Base-by-base conservation (phyloP, 495 filamentous ascomycete genomes). In the Antarctomyces pellizariae region DNA sequence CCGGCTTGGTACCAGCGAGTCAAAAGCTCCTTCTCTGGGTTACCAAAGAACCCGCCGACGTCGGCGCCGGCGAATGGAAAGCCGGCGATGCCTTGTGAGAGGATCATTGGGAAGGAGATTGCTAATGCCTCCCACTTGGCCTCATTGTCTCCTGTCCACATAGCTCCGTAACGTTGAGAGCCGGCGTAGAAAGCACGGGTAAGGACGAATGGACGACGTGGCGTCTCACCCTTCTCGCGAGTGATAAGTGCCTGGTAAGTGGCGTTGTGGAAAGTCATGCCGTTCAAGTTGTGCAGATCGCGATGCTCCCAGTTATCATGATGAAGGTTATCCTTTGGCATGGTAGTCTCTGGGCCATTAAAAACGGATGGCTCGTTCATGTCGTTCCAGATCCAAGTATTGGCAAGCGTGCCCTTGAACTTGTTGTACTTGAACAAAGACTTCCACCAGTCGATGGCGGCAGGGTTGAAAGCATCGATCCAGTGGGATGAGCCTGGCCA, bases 281-380 rank as follows among this genome's bases (percentile, higher is more conserved):
- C 86, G 45, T 93, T 77, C 29, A 95, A 43, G 43, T 95, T 95
- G 55, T 97, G 86, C 11, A 97, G 53, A 47, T 97, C 86, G 28
- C 86, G 73, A 42, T 97, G 86, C 47, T 97, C 86, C 86, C 86
- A 97, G 46, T 75, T 66, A 14, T 63, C 86, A 37, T 74, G 47
- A 46, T 95, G 86, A 20, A 95, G 46, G 44, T 93, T 93, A 52
- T 97, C 86, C 48, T 90, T 92, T 23, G 86, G 86, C 80, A 92
- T 91, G 16, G 84, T 84, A 7, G 77, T 90, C 46, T 97, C 86
- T 0, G 86, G 86, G 0, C 86, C 86, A 43, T 93, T 91, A 57
- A 97, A 97, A 5, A 97, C 86, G 0, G 86, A 93, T 0, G 86
- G 86, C 52, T 97, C 86, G 40, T 93, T 97, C 86, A 97, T 97